Conservation (phyloP, 495 filamentous ascomycete species). For the Aspergillus bridgeri region DNA sequence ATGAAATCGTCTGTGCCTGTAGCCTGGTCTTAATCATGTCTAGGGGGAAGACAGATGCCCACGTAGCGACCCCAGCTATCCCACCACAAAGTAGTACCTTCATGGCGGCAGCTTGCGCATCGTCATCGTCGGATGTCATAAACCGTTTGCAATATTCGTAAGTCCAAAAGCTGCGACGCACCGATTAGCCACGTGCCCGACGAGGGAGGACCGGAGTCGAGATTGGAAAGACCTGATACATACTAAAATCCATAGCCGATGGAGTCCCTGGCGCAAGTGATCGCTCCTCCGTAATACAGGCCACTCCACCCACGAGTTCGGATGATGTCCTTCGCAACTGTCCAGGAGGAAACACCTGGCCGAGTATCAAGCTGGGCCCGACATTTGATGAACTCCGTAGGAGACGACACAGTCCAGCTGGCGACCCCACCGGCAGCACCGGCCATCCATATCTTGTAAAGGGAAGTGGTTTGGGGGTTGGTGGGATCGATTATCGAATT, state of each 20-base stretch:
- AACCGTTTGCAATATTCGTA: slow-evolving; percentile 70
- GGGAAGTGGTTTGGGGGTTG: slow-evolving; percentile 28
- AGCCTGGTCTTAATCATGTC: slow-evolving; percentile 87
- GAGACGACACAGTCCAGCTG: slow-evolving; percentile 75
- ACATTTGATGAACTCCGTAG: slow-evolving; percentile 86
- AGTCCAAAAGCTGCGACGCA: slow-evolving; percentile 63
- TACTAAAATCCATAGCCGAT: slow-evolving; percentile 92
- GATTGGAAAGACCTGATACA: slow-evolving; percentile 23
- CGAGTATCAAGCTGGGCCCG: slow-evolving; percentile 61
- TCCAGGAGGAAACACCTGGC: slow-evolving; percentile 50
- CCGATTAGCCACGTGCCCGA: slow-evolving; percentile 16
- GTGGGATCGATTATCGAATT: slow-evolving; percentile 38
- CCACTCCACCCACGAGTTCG: slow-evolving; percentile 61
- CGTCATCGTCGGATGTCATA: slow-evolving; percentile 39
- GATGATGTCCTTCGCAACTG: slow-evolving; percentile 58
- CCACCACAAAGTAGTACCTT: slow-evolving; percentile 79
- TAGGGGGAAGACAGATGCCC: slow-evolving; percentile 82
- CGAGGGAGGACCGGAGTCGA: not conserved
- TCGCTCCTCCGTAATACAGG: slow-evolving; percentile 70
- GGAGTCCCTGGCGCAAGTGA: slow-evolving; percentile 78
- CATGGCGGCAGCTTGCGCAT: slow-evolving; percentile 44
- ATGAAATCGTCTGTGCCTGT: slow-evolving; percentile 58
- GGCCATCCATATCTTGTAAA: slow-evolving; percentile 63
- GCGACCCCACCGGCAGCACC: slow-evolving; percentile 75
- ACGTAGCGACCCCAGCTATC: slow-evolving; percentile 77